Evolutionary conservation across 495 filamentous ascomycete genomes (phyloP), one percentile per base, ranked within the genome.

Genomic region (Staphylotrichum tortipilum): DNA sequence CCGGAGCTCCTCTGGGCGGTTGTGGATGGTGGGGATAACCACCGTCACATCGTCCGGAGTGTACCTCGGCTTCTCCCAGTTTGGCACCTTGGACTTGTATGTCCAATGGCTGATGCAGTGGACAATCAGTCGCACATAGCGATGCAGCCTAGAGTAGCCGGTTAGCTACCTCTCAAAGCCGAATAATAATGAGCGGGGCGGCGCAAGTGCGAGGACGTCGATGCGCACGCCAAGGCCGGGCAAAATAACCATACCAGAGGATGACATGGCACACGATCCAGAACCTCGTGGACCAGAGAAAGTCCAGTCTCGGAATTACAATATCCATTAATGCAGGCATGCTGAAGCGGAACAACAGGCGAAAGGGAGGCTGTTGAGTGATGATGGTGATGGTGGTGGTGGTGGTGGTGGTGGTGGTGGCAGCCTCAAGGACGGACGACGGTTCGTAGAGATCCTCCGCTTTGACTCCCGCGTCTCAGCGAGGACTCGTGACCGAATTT

Each of bases 1-100:
- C 30, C 66, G 68, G 22, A 80, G 68, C 35, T 80, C 75, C 48
- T 77, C 69, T 24, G 77, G 74, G 34, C 51, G 65, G 52, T 78
- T 76, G 50, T 78, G 68, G 21, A 79, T 74, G 11, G 75, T 78
- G 6, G 78, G 78, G 38, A 82, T 69, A 40, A 82, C 69, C 36
- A 80, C 76, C 9, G 77, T 79, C 41, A 79, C 76, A 55, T 82
- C 72, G 8, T 65, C 44, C 15, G 69, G 62, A n/a, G 61, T 73
- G 51, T 73, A 69, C 6, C 44, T 67, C 19, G 78, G 72, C 40
- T 75, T 65, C 3, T 55, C 53, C 8, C 66, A 69, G 45, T 71
- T 67, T 3, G 70, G 68, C 23, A 65, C 59, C n/a, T 54, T 50
- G 19, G 71, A 69, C 47, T 69, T 71, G 60, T 77, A 78, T 17